These are phyloP conservation scores for Aureobasidium sp. DNA, from an alignment of 2,329 filamentous ascomycete species.

Conservation along the genomic window DNA sequence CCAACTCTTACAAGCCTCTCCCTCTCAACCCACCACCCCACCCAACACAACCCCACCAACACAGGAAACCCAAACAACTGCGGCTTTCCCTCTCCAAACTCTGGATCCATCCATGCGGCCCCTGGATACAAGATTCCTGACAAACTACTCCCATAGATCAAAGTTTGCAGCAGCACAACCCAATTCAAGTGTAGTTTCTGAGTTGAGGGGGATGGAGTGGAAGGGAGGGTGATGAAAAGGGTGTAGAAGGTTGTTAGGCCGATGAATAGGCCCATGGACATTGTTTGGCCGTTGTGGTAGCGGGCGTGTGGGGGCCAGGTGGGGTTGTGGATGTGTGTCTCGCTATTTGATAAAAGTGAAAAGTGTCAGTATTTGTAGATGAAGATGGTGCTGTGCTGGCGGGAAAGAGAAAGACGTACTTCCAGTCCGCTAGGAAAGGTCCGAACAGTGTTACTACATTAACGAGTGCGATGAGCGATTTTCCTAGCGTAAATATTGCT, in stretches of 20 bases:
- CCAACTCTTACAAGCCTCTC: neutral
- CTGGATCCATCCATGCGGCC: neutral
- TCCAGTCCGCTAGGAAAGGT: neutral
- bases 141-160: neutral
- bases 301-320: constrained; percentile 42
- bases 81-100: neutral
- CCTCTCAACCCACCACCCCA: neutral
- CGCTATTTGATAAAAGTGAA: neutral
- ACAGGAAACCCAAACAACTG: neutral
- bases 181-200: neutral
- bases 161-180: neutral
- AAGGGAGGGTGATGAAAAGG: neutral
- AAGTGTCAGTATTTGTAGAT: too few species aligned
- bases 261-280: constrained; percentile 35
- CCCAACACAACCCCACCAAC: neutral
- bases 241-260: constrained; percentile 20
- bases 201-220: neutral
- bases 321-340: constrained; percentile 42
- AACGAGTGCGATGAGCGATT: neutral
- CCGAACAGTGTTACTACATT: neutral
- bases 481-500: neutral
- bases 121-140: neutral
- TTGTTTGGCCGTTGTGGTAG: constrained; percentile 45
- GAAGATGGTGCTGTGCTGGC: too few species aligned
- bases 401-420: neutral